Base-by-base conservation (phyloP, 2,329 filamentous ascomycete species). In the Berkeleyomyces rouxiae region DNA sequence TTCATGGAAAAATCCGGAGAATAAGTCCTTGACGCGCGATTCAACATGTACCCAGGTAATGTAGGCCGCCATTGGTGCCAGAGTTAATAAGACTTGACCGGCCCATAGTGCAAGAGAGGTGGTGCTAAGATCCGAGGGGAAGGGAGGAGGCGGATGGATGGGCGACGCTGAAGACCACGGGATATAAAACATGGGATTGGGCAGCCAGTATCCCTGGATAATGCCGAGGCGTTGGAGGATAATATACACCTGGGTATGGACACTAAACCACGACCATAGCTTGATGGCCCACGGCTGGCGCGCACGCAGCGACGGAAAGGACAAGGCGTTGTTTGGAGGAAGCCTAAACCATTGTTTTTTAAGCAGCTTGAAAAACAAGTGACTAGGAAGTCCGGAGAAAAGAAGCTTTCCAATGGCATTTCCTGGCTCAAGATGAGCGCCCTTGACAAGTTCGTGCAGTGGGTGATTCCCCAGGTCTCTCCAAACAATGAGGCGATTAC, bases 81-180 rank as follows among this genome's bases (percentile, higher is more conserved):
- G 66, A 37, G 75, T 77, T 2, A 79, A 65, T 9, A 73, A 71
- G 4, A 75, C 66, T 0, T 72, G 70, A 2, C 75, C 75, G 0
- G 73, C 16, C 78, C 80, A 83, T 33, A 68, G 66, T 1, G 73
- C 62, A 3, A 82, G 51, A 11, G 75, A 75, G 3, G 70, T 65
- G 3, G 69, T 62, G 7, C 70, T 74, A 16, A 79, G 68, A 2
- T 74, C 72, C 3, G 71, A 65, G 0, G 74, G 73, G 0, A 74
- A 70, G 1, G 77, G 75, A 1, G 79, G 79, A 0, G 77, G 70
- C 0, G 77, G 70, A 1, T 72, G 69, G 37, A 82, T 77, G 0
- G 79, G 79, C 0, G 80, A 83, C 10, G 74, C 70, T 6, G 71
- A 67, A 10, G 78, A 77, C 58, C 82, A 83, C 0, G 81, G 81